These are phyloP conservation scores for Penicillium sp. DNA, from an alignment of 2,329 filamentous ascomycete genomes.

Conservation along the genomic window DNA sequence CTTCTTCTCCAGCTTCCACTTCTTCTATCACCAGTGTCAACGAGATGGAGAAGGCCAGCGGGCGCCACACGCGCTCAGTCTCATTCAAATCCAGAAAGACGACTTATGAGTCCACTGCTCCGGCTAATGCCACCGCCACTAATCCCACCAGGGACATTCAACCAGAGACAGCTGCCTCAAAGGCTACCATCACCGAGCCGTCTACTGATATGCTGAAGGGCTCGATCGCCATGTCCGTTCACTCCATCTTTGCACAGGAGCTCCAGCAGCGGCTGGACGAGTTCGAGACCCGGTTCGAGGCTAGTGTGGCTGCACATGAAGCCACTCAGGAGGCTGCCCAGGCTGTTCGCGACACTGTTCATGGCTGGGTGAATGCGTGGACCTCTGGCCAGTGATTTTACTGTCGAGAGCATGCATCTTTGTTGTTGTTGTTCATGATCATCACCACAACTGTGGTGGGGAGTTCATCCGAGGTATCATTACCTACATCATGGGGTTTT, in stretches of 20 bases:
- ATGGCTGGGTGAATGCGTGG: constrained; percentile 23
- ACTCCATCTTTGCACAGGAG: constrained; percentile 55
- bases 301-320: constrained; percentile 23
- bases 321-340: constrained; percentile 4
- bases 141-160: not conserved
- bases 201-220: constrained; percentile 16
- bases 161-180: not conserved
- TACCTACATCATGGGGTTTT: not conserved
- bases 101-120: not conserved
- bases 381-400: constrained; percentile 7
- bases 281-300: constrained; percentile 55
- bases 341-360: constrained; percentile 17
- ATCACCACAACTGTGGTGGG: not conserved
- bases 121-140: not conserved
- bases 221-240: constrained; percentile 34
- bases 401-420: not conserved
- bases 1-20: not conserved
- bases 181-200: not conserved
- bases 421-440: not conserved
- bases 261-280: constrained; percentile 54
- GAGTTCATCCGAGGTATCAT: not conserved
- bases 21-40: not conserved
- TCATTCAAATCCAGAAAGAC: not conserved
- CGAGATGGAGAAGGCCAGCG: not conserved
- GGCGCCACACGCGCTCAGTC: not conserved